Evolutionary conservation across 2,329 filamentous ascomycete genomes (phyloP), one percentile per base, ranked within the genome.

Genomic region (Aureobasidium sp.): DNA sequence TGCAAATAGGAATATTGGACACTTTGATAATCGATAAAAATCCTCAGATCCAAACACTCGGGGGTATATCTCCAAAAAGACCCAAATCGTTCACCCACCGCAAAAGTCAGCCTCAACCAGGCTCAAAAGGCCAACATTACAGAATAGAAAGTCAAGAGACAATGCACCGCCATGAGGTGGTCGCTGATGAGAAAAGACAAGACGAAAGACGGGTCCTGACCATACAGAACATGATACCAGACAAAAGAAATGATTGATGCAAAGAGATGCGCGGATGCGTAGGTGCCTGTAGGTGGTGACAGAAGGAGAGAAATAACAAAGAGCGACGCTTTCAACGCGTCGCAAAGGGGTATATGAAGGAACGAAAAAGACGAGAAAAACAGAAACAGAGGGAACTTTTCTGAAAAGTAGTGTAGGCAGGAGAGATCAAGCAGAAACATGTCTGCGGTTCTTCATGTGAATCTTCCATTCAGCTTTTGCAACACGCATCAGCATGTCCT

Each of bases 401-500:
- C n/a, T 25, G 22, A 31, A 34, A 52, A 17, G 37, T 17, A 8
- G 25, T 20, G 25, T 17, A 42, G 20, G 8, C 8, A 14, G 9
- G 3, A 42, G 53, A 44, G 41, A 59, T 59, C 34, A 59, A 48
- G 31, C n/a, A 39, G 55, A 48, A 12, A 31, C 55, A 25, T 59
- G 47, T 45, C 48, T 61, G 2, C 59, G 37, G 6, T 45, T 70
- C 78, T 84, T 78, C 79, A 82, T 77, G 72, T 83, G 78, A 69
- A 84, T 77, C 78, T 89, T 96, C 84, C 89, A 97, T 77, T 97
- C 93, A 15, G 90, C 86, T 71, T 87, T 87, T 29, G 91, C 87
- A 63, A 97, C 90, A 69, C 87, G 87, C 90, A 99, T 96, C 69
- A 99, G 81, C 63, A 96, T 76, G 72, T 97, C 91, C 71, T 96